Evolutionary conservation across 2,329 filamentous ascomycete genomes (phyloP), one percentile per base, ranked within the genome.

Genomic region (Pseudocercospora pini-densiflorae): DNA sequence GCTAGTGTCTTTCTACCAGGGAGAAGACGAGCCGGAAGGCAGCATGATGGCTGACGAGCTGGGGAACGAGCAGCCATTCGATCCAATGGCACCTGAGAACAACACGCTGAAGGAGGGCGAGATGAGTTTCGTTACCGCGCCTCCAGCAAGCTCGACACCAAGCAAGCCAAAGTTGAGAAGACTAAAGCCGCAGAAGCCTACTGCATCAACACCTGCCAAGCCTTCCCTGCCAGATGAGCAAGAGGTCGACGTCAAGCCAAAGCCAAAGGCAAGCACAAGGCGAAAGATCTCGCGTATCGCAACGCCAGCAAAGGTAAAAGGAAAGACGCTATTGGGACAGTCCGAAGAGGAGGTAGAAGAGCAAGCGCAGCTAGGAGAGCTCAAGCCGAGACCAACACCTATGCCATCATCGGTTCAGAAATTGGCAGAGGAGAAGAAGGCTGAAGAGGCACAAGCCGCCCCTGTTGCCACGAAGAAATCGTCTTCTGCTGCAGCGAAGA

Each of bases 1-100:
- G 29, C 72, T 85, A 9, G 79, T 78, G 5, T 81, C 82, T 64
- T 84, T 80, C 68, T 81, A 81, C 54, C 80, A 82, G 65, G 71
- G 68, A 31, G 40, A n/a, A 43, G 62, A 64, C 45, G 63, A 66
- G 61, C 58, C 63, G 9, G 73, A 73, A 27, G 60, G 60, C 9
- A 71, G 68, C 29, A 64, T 68, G 49, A 61, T 72, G 33, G 67
- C 62, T 47, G 73, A 75, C 21, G 74, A 74, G 57, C 59, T 66
- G 12, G 54, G 51, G 31, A 64, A 61, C 14, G 45, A 51, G 23
- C 43, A 47, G n/a, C n/a, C 40, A 14, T n/a, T 51, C 29, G 59
- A 49, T 43, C 23, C 57, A 43, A 61, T 31, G 40, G 59, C 59
- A 23, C 59, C 24, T 14, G 61, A 64, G 9, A 49, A 49, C 29